Percentiles rank a stretch among this genome's conserved stretches.
phyloP scores from a whole-genome alignment of 2,329 filamentous ascomycete genomes.

The Aspergillus udagawae region DNA sequence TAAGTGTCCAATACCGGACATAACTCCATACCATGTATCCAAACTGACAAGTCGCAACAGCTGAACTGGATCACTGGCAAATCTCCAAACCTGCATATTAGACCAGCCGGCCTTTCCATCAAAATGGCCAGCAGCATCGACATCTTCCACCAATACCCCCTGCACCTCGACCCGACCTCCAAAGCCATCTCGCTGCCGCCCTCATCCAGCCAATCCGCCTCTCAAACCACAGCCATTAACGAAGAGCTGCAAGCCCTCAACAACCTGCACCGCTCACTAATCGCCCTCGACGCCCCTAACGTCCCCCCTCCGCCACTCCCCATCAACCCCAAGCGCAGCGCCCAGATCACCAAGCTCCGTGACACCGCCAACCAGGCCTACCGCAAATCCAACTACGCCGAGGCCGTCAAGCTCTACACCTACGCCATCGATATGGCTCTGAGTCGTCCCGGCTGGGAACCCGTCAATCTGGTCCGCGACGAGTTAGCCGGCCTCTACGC shows the following conservation, averaged over 20 bases:
- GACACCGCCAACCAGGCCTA: conserved; percentile 80
- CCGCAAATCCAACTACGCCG: conserved; percentile 69
- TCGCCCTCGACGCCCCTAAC: conserved; percentile 60
- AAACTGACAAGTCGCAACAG: background rate
- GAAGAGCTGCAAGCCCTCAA: conserved; percentile 72
- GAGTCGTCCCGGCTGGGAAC: conserved; percentile 81
- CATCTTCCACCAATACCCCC: conserved; percentile 72
- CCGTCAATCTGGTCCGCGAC: conserved; percentile 74
- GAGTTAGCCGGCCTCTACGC: conserved; percentile 76
- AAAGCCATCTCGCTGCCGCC: conserved; percentile 63
- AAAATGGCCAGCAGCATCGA: conserved; percentile 32
- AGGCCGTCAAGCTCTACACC: conserved; percentile 76
- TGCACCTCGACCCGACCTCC: conserved; percentile 75
- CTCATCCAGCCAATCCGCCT: conserved; percentile 42
- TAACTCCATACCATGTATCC: background rate
- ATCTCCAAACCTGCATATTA: background rate
- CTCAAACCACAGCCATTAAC: conserved; percentile 50
- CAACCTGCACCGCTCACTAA: conserved; percentile 67
- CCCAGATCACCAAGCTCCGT: conserved; percentile 83
- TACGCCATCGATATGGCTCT: conserved; percentile 89
- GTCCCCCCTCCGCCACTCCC: conserved; percentile 83
- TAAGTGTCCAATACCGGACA: background rate
- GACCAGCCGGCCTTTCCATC: background rate
- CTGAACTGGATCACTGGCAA: background rate
- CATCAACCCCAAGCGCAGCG: conserved; percentile 86